Evolutionary conservation across 345 rosid species (phyloP), one percentile per base, ranked within the genome.

Genomic region (Jatropha curcas): DNA sequence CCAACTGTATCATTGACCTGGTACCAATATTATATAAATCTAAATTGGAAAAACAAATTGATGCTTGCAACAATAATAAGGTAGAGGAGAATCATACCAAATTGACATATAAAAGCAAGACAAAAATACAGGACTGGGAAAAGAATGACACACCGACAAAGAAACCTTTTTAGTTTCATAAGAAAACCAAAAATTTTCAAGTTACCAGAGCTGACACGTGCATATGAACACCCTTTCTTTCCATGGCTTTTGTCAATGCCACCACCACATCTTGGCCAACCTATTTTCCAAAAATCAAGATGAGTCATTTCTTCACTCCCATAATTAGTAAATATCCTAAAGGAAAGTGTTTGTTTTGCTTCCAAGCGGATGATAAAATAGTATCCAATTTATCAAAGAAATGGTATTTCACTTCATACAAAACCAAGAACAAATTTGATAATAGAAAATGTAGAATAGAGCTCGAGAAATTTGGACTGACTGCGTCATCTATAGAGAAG

Each of bases 1-100:
- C 99, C 99, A 30, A 95, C 88, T 0, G 99, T 91, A 77, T 95
- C 99, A 84, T 95, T 95, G 70, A 95, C 97, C 99, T 95, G 71
- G 60, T 70, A 76, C 74, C 67, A 69, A 20, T 30, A 37, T 4
- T 51, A 34, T 45, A 33, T 66, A 72, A 48, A 14, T 39, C 33
- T 25, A 20, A 30, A 63, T 52, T 25, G 25, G 31, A 3, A 20
- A 22, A 19, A 10, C 7, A 41, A 14, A 0, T 27, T 24, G 12
- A 50, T 65, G 37, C 45, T 20, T 25, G 33, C 9, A 20, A 9
- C n/a, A 20, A 19, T 5, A 11, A 19, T 5, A 20, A 19, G 4
- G n/a, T n/a, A 24, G 27, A 3, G 65, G 65, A 65, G n/a, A 25
- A 22, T 30, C 25, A 5, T 22, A 51, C 27, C 20, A 39, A n/a